Percentiles rank a stretch among this genome's conserved stretches.
These are phyloP conservation scores for Hypoxylon sp. DNA, from an alignment of 2,329 filamentous ascomycete genomes.

Conservation along the genomic window DNA sequence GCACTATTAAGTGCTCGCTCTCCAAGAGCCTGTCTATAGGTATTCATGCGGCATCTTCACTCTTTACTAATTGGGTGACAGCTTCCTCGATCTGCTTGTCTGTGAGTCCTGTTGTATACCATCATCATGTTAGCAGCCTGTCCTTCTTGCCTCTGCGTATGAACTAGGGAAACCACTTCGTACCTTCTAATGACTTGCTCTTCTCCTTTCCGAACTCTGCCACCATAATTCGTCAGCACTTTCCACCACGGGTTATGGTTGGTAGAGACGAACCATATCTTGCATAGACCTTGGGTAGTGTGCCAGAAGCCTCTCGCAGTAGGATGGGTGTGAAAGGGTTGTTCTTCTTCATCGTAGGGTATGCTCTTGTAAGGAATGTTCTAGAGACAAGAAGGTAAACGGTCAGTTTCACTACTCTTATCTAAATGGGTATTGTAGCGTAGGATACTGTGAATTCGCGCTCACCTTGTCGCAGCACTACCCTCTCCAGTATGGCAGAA, in stretches of 20 bases:
- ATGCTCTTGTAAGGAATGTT: conserved; percentile 89
- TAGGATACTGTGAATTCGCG: conserved; percentile 41
- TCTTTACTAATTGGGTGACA: conserved; percentile 69
- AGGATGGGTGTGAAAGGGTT: conserved; percentile 95
- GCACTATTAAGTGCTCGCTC: conserved; percentile 16
- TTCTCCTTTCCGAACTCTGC: conserved; percentile 71
- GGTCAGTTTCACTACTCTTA: conserved; percentile 25
- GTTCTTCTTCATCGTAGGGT: conserved; percentile 99
- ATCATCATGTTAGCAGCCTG: conserved; percentile 11
- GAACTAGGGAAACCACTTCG: neutral
- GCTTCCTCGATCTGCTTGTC: conserved; percentile 75
- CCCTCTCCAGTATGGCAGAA: conserved; percentile 96
- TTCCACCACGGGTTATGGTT: conserved; percentile 14
- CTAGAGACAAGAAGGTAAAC: conserved; percentile 62
- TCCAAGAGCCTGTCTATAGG: neutral
- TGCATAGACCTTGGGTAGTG: conserved; percentile 88
- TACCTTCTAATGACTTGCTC: conserved; percentile 69
- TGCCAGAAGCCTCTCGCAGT: conserved; percentile 90
- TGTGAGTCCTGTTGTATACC: conserved; percentile 60
- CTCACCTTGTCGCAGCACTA: conserved; percentile 89
- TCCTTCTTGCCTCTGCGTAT: neutral
- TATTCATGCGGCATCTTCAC: conserved; percentile 48
- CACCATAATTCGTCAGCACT: conserved; percentile 41
- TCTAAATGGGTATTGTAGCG: neutral
- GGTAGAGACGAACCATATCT: conserved; percentile 80